A percentile compares a stretch with the other conserved stretches of the same genome.
Conservation (phyloP, 208 protist species). For the Trypanosoma boissoni region DNA sequence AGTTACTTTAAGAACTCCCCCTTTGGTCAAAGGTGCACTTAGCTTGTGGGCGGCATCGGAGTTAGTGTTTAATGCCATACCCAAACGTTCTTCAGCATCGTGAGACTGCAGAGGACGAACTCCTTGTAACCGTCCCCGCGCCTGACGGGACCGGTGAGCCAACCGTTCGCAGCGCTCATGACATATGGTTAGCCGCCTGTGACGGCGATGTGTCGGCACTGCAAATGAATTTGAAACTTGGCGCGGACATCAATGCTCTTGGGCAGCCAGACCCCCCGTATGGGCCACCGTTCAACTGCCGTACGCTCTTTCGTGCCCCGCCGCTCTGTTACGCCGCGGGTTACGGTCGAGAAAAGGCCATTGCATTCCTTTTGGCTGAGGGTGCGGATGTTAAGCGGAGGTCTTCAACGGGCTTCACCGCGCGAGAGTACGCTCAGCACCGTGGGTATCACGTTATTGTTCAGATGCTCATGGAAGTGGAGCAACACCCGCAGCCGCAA, state of each 20-base stretch:
- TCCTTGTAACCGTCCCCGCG: slow-evolving; percentile 4
- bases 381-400: slow-evolving; percentile 39
- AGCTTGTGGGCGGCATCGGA: too few species aligned
- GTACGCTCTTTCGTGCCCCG: slow-evolving; percentile 66
- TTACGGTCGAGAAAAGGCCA: slow-evolving; percentile 75
- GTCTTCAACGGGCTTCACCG: slow-evolving; percentile 62
- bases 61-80: too few species aligned
- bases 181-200: slow-evolving; percentile 77
- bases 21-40: too few species aligned
- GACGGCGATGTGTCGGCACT: slow-evolving; percentile 63
- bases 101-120: slow-evolving; percentile 9
- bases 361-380: slow-evolving; percentile 50
- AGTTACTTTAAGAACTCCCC: too few species aligned
- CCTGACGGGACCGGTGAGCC: not conserved
- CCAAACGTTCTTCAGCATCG: slow-evolving; percentile 49
- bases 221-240: slow-evolving; percentile 25
- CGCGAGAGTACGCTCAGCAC: slow-evolving; percentile 64
- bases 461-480: slow-evolving; percentile 38
- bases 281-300: slow-evolving; percentile 69
- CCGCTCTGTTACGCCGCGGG: slow-evolving; percentile 74
- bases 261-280: slow-evolving; percentile 62
- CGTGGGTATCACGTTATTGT: slow-evolving; percentile 64
- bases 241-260: slow-evolving; percentile 51
- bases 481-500: slow-evolving; percentile 8
- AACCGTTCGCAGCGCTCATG: slow-evolving; percentile 9